Base-by-base conservation (phyloP, 2,329 filamentous ascomycete genomes). In the Botrytis sinoallii region DNA sequence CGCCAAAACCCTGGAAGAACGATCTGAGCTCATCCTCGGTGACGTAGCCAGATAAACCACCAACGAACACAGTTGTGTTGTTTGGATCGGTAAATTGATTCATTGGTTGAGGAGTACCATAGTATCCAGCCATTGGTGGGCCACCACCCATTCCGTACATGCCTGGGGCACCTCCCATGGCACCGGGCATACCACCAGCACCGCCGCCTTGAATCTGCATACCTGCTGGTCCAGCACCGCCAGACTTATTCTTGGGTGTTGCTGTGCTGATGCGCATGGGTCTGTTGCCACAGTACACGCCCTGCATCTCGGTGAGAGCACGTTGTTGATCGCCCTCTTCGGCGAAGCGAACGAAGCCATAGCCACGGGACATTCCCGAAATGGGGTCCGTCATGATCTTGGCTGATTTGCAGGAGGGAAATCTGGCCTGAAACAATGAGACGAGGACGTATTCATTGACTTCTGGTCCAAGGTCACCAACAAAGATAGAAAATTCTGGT, bases 381-480 rank as follows among this genome's bases (percentile, higher is more conserved):
- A 98, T 96, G 75, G 96, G 95, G 81, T 99, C 96, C 75, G 95
- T 97, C 96, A 99, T 99, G 85, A 99, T 99, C 89, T 99, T 99
- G 81, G 96, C 96, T 55, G 94, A 97, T 87, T 98, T 98, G 93
- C 95, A 98, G 14, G 94, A 97, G 0, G 93, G 92, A 87, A 97
- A 99, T 75, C 95, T 94, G 81, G 91, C 92, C 85, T 98, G 95
- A 89, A 99, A 99, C 69, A 99, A 91, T 40, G 95, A 97, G 71
- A 98, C 95, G 75, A 99, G 88, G 74, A 98, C 95, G 81, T 97
- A 98, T 86, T 99, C 96, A 84, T 98, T 99, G 79, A 99, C 96
- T 84, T 99, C 96, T 12, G 97, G 96, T 75, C 96, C 96, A 76
- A 99, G 91, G 82, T 99, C 96, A 78, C 96, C 96, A 74, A 99